These are phyloP conservation scores for Vitis labrusca DNA, from an alignment of 164 flowering plant species.

Conservation along the genomic window DNA sequence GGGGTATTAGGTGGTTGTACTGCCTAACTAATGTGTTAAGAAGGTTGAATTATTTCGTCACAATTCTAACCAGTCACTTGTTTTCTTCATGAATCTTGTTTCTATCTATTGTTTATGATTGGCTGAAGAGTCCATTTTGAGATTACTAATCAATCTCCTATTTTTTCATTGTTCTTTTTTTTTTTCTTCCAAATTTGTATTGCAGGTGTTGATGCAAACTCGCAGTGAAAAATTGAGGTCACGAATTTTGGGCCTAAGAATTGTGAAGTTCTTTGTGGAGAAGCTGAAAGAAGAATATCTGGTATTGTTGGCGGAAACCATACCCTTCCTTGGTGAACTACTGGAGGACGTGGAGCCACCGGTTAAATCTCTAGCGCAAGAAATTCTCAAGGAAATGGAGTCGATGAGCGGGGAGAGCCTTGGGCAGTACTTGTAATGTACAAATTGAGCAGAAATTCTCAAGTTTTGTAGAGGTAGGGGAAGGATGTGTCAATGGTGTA, in stretches of 20 bases:
- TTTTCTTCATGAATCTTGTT: too few species aligned
- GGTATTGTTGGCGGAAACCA: slow-evolving; percentile 71
- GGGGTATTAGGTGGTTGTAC: too few species aligned
- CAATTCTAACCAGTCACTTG: too few species aligned
- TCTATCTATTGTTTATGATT: too few species aligned
- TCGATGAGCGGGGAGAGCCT: slow-evolving; percentile 79
- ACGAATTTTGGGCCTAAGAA: slow-evolving; percentile 69
- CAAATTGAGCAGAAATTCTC: too few species aligned
- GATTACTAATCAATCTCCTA: too few species aligned
- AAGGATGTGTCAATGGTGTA: too few species aligned
- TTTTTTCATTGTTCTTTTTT: background rate
- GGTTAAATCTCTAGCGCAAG: slow-evolving; percentile 81
- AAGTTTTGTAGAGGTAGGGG: too few species aligned
- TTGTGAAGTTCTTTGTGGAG: slow-evolving; percentile 64
- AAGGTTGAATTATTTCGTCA: too few species aligned
- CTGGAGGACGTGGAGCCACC: slow-evolving; percentile 79
- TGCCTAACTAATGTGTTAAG: too few species aligned
- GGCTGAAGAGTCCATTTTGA: too few species aligned
- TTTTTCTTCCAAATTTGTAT: background rate
- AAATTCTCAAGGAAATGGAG: slow-evolving; percentile 77
- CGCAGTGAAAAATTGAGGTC: slow-evolving; percentile 76
- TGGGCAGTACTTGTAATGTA: slow-evolving; percentile 52
- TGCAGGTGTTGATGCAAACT: slow-evolving; percentile 94
- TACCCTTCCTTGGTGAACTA: slow-evolving; percentile 86
- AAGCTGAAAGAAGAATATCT: slow-evolving; percentile 84